Conservation (phyloP, 805 yeast species). For the Pichia insulana region DNA sequence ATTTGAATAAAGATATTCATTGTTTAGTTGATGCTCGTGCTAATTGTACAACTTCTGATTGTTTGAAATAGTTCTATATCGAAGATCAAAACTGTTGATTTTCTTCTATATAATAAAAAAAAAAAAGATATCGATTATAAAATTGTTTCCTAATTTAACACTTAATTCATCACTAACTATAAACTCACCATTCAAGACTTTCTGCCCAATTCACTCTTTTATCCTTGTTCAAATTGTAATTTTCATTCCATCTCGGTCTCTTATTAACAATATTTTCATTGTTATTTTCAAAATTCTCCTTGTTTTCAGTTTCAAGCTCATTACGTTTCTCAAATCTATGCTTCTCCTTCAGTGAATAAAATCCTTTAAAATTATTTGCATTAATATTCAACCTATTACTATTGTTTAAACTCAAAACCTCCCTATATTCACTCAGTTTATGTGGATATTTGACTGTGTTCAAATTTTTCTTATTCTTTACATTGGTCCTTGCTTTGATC, state of each 20-base stretch:
- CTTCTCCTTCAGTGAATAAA: slow-evolving; percentile 18
- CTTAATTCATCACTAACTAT: no score
- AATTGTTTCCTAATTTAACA: no score
- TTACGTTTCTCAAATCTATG: slow-evolving; percentile 20
- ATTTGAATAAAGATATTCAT: slow-evolving; percentile 20
- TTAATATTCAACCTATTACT: slow-evolving; percentile 3
- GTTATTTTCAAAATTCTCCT: slow-evolving; percentile 2
- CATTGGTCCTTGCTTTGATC: slow-evolving; percentile 18
- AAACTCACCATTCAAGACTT: slow-evolving; percentile 23
- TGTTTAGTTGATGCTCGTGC: slow-evolving; percentile 47
- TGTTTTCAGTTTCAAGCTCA: slow-evolving; percentile 8
- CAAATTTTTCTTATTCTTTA: slow-evolving; percentile 2
- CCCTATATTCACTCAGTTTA: slow-evolving; percentile 3
- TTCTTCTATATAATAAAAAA: background rate
- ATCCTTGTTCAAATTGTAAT: background rate
- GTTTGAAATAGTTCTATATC: slow-evolving; percentile 25
- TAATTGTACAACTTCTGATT: slow-evolving; percentile 40
- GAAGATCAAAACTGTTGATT: background rate
- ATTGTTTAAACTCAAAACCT: background rate
- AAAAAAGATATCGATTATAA: background rate
- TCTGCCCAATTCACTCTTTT: slow-evolving; percentile 27
- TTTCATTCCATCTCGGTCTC: slow-evolving; percentile 1
- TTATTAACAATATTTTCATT: background rate
- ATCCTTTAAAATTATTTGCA: slow-evolving; percentile 16
- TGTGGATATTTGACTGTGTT: background rate